A percentile compares a stretch with the other conserved stretches of the same genome.
These are phyloP conservation scores for Claviceps fusiformis DNA, from an alignment of 2,329 filamentous ascomycete genomes.

Conservation along the genomic window DNA sequence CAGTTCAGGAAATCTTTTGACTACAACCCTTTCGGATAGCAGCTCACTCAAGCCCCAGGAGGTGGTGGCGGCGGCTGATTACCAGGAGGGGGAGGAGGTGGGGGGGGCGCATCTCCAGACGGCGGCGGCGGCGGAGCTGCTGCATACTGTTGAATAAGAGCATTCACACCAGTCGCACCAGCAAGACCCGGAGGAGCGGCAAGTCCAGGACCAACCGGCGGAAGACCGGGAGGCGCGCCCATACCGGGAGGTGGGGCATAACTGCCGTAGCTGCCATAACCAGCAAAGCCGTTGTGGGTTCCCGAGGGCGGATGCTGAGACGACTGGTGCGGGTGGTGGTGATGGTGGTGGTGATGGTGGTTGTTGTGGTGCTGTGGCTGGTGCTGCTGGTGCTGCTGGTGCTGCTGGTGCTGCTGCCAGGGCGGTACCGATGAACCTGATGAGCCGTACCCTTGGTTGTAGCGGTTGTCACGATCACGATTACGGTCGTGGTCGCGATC, in stretches of 20 bases:
- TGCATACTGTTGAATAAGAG: constrained; percentile 54
- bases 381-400: too few species aligned
- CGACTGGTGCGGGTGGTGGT: neutral
- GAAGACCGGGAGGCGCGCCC: constrained; percentile 27
- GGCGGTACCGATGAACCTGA: constrained; percentile 15
- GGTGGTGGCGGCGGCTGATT: constrained; percentile 51
- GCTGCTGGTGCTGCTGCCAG: constrained; percentile 29
- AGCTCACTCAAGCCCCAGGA: constrained; percentile 26
- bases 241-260: constrained; percentile 32
- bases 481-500: constrained; percentile 1
- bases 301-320: constrained; percentile 36
- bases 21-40: neutral
- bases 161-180: constrained; percentile 36
- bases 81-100: constrained; percentile 51
- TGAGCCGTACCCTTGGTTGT: constrained; percentile 11
- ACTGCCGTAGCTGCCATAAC: constrained; percentile 32
- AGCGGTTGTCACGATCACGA: constrained; percentile 15
- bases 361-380: neutral
- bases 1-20: neutral
- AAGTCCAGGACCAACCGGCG: constrained; percentile 31
- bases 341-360: neutral
- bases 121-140: constrained; percentile 49
- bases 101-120: constrained; percentile 30
- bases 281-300: constrained; percentile 43
- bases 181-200: constrained; percentile 39